phyloP scores from a whole-genome alignment of 805 yeast genomes.

The Myxozyma nipponensis region DNA sequence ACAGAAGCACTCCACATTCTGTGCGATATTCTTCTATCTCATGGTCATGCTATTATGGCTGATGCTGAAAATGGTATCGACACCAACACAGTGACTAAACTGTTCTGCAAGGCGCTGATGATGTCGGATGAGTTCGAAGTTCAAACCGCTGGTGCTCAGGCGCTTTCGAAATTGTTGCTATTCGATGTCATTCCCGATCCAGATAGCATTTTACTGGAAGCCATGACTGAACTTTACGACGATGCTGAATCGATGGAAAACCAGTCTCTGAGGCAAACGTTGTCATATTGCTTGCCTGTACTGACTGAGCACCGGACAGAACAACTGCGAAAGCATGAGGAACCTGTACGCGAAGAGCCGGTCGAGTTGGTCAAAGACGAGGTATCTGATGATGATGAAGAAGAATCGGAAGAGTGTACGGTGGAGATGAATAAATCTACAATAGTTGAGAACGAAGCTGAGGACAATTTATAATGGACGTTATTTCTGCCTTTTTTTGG shows the following conservation, averaged over 20 bases:
- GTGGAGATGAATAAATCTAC: neutral
- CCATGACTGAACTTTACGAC: slow-evolving; percentile 48
- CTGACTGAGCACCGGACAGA: slow-evolving; percentile 2
- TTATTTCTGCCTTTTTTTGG: too few species aligned
- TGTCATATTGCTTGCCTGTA: slow-evolving; percentile 84
- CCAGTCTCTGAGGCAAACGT: slow-evolving; percentile 67
- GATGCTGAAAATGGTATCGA: slow-evolving; percentile 29
- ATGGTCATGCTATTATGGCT: slow-evolving; percentile 67
- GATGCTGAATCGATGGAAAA: slow-evolving; percentile 62
- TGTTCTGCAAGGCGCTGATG: slow-evolving; percentile 36
- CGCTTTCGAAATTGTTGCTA: slow-evolving; percentile 74
- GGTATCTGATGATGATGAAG: neutral
- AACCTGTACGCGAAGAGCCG: too few species aligned
- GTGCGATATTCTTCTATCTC: slow-evolving; percentile 72
- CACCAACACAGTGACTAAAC: slow-evolving; percentile 32
- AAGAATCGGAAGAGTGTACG: neutral
- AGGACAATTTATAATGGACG: too few species aligned
- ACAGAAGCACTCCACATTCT: slow-evolving; percentile 63
- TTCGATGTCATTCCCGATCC: slow-evolving; percentile 71
- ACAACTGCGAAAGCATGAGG: neutral
- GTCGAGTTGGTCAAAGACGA: too few species aligned
- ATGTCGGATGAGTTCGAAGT: slow-evolving; percentile 47
- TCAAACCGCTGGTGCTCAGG: slow-evolving; percentile 81
- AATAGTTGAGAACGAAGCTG: neutral
- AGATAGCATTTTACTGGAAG: slow-evolving; percentile 37